Conservation (phyloP, 768 basidiomycete species). For the Boletus speciosus region DNA sequence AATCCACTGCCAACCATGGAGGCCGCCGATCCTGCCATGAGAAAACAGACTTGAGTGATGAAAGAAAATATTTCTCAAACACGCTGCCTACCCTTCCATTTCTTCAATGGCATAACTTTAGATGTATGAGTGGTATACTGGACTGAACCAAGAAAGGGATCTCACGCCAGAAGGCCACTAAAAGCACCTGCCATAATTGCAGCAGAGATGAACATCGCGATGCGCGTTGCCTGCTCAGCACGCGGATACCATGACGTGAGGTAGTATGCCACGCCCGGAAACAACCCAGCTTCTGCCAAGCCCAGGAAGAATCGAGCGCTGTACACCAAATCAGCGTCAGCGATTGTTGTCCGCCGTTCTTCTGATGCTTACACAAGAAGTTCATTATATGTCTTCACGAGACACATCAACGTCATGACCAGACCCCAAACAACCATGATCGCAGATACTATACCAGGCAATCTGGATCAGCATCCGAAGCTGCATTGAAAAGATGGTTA, state of each 20-base stretch:
- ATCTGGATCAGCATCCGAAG: conserved; percentile 3
- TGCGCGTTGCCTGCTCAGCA: conserved; percentile 50
- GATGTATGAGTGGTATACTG: background rate
- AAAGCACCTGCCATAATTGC: conserved; percentile 51
- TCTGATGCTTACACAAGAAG: conserved; percentile 27
- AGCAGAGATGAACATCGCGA: conserved; percentile 57
- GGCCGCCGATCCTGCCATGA: conserved; percentile 23
- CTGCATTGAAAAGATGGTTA: background rate
- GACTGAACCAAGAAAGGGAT: background rate
- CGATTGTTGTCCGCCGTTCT: background rate
- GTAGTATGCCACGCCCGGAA: conserved; percentile 39
- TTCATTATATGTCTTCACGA: conserved; percentile 31
- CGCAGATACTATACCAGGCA: conserved; percentile 31
- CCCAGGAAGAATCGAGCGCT: conserved; percentile 45
- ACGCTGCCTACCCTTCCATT: conserved; percentile 32
- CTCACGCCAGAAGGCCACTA: conserved; percentile 48
- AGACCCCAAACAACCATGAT: conserved; percentile 39
- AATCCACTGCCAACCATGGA: conserved; percentile 40
- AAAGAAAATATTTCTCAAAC: conserved; percentile 7
- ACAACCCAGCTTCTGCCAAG: conserved; percentile 43
- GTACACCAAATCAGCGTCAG: conserved; percentile 3
- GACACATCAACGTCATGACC: conserved; percentile 36
- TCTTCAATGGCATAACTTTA: conserved; percentile 33
- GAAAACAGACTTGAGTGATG: background rate
- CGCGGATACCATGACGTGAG: conserved; percentile 59